These are phyloP conservation scores for Dictyophora rubrovolvata DNA, from an alignment of 768 basidiomycete genomes.

Conservation along the genomic window DNA sequence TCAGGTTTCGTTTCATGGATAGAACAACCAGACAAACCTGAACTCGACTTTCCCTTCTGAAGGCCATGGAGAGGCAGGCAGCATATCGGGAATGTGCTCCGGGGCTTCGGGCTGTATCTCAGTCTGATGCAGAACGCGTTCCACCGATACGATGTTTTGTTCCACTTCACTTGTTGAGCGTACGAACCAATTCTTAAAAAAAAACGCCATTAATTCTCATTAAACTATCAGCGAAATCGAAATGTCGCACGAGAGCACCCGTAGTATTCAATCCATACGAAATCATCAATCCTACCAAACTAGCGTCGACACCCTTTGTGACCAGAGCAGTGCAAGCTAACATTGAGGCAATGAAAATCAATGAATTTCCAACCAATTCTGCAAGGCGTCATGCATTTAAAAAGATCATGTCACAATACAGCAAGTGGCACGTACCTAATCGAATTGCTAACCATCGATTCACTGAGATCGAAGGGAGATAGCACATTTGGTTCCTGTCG, in stretches of 20 bases:
- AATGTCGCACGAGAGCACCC: conserved; percentile 53
- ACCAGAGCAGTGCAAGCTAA: conserved; percentile 63
- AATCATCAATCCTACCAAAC: conserved; percentile 76
- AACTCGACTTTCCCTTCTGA: conserved; percentile 64
- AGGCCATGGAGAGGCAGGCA: conserved; percentile 61
- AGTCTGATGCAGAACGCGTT: conserved; percentile 78
- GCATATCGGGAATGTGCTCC: conserved; percentile 48
- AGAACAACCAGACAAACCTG: conserved; percentile 30
- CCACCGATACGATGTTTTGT: conserved; percentile 83
- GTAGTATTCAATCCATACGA: conserved; percentile 81
- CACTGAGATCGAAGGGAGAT: conserved; percentile 57
- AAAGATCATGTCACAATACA: background rate
- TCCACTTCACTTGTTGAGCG: conserved; percentile 81
- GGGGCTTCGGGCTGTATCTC: conserved; percentile 67
- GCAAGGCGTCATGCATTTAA: conserved; percentile 10
- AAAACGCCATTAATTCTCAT: background rate
- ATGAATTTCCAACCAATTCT: conserved; percentile 73
- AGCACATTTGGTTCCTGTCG: conserved; percentile 79
- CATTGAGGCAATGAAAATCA: conserved; percentile 63
- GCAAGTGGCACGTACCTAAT: conserved; percentile 22
- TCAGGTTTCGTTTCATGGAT: background rate
- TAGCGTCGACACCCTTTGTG: conserved; percentile 74
- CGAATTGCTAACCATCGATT: conserved; percentile 82
- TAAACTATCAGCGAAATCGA: background rate
- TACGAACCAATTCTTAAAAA: conserved; percentile 74